phyloP scores from a whole-genome alignment of 345 rosid genomes.

The Conringia planisiliqua region DNA sequence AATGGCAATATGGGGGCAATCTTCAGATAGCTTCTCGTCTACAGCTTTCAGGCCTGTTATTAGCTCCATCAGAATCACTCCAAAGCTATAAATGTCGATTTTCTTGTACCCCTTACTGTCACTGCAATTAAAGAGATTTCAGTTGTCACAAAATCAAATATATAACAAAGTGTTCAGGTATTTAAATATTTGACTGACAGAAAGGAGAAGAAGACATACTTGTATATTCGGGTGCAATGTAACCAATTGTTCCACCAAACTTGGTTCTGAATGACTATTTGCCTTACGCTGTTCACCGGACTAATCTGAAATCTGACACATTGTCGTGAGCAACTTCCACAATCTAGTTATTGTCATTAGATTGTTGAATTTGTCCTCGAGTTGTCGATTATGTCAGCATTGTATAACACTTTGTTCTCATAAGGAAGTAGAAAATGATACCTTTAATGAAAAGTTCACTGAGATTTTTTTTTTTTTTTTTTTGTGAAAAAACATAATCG shows the following conservation, averaged over 20 bases:
- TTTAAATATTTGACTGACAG: background rate
- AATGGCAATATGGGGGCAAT: background rate
- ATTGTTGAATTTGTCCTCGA: too few species aligned
- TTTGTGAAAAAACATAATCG: too few species aligned
- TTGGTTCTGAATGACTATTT: background rate
- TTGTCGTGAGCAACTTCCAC: too few species aligned
- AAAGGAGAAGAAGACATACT: background rate
- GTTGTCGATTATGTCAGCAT: too few species aligned
- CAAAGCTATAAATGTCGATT: background rate
- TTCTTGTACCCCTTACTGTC: background rate
- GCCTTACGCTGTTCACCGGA: background rate
- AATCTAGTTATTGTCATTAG: too few species aligned
- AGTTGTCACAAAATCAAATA: background rate
- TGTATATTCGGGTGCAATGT: background rate
- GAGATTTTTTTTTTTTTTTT: too few species aligned
- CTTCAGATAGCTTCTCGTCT: background rate
- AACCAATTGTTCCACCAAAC: background rate
- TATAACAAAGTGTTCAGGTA: background rate
- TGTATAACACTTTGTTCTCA: background rate
- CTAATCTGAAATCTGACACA: background rate
- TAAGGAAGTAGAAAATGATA: too few species aligned
- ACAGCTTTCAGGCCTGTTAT: background rate
- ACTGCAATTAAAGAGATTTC: background rate
- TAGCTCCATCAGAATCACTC: background rate
- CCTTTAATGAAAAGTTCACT: too few species aligned